Evolutionary conservation across 1,139 yeast species (phyloP), one percentile per base, ranked within the genome.

Genomic region (Kodamaea derodonti): DNA sequence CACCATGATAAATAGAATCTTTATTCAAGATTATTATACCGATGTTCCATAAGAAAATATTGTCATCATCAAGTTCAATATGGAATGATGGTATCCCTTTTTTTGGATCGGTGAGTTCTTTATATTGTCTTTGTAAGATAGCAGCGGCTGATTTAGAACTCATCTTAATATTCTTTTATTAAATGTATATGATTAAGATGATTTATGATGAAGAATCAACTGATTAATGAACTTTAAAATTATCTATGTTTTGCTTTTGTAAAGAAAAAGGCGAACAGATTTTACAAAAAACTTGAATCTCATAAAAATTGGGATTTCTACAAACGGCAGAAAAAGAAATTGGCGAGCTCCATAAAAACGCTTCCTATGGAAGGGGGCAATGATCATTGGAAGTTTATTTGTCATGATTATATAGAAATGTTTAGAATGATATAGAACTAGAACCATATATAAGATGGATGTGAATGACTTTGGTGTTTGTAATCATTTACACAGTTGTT

Each of bases 1-100:
- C 97, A 31, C 97, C 97, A 53, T 90, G 88, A 64, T 86, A 90
- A 51, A 85, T 82, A 18, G 95, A 85, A 45, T 87, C 96, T 50
- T 84, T 82, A 58, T 85, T 84, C 39, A 87, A 73, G 18, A 90
- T 95, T 88, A 88, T 87, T 40, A 90, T 86, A 15, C 96, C 97
- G 40, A 90, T 75, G 58, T 85, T 85, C 97, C 96, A 90, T 43
- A 81, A 75, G 52, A 87, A 88, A 48, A 90, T 86, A 65, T 88
- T 90, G 53, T 86, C 95, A 49, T 88, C 88, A 51, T 85, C 95
- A 40, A 88, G 73, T 55, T 69, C 88, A 42, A 90, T 87, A 58
- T 86, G 90, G 64, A 88, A 88, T 9, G 92, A 84, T 11, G 97
- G 97, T 47, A 88, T 83, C 42, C 87, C 92, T 58, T 84, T 86